These are phyloP conservation scores for Sisymbrium irio DNA, from an alignment of 345 rosid species.

Conservation along the genomic window DNA sequence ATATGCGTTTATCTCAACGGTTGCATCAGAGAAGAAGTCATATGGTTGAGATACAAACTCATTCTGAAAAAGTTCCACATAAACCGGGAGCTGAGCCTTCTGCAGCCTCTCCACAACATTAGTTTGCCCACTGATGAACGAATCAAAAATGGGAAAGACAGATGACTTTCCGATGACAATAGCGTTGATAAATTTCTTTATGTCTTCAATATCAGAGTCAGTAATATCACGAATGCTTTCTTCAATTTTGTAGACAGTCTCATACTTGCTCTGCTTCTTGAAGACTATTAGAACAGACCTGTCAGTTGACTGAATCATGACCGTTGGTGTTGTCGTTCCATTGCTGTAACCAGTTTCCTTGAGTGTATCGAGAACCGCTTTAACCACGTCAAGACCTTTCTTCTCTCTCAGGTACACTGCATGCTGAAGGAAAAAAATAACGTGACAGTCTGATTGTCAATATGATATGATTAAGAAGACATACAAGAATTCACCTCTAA, in stretches of 20 bases:
- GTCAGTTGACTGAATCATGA: conserved; percentile 69
- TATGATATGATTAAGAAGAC: no score
- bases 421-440: conserved; percentile 36
- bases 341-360: conserved; percentile 50
- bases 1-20: no score
- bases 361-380: conserved; percentile 50
- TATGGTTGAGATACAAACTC: no score
- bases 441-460: neutral
- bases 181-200: conserved; percentile 56
- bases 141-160: conserved; percentile 24
- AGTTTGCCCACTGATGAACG: conserved; percentile 26
- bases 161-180: conserved; percentile 54
- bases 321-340: conserved; percentile 34
- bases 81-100: no score
- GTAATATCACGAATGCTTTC: conserved; percentile 52
- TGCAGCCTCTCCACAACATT: no score
- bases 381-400: conserved; percentile 43
- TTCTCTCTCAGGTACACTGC: conserved; percentile 59
- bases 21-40: no score
- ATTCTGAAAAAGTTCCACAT: no score
- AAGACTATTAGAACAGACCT: conserved; percentile 64
- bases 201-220: conserved; percentile 41
- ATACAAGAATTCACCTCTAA: no score
- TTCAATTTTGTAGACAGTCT: conserved; percentile 56
- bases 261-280: conserved; percentile 42